A percentile compares a stretch with the other conserved stretches of the same genome.
Conservation (phyloP, 2,329 filamentous ascomycete genomes). For the Lachnellula occidentalis region DNA sequence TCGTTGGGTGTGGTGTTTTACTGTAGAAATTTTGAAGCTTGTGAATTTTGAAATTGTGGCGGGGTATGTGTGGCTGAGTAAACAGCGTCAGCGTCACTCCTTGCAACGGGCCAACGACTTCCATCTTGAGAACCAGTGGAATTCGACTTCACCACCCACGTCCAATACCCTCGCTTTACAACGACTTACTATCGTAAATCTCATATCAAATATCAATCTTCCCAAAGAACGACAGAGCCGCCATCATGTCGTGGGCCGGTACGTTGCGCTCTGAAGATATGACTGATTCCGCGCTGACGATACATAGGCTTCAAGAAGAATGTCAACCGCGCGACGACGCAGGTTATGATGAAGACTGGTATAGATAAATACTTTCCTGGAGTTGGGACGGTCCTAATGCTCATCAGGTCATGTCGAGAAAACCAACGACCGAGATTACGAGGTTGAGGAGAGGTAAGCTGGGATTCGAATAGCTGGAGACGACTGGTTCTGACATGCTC, state of each 20-base stretch:
- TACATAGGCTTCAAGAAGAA: constrained; percentile 79
- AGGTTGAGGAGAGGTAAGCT: constrained; percentile 80
- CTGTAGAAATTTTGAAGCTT: not conserved
- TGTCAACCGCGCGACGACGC: constrained; percentile 97
- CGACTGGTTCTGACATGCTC: not conserved
- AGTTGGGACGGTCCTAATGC: constrained; percentile 1
- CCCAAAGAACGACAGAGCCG: not conserved
- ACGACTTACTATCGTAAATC: not conserved
- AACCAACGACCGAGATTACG: constrained; percentile 97
- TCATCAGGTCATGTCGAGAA: constrained; percentile 83
- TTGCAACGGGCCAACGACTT: not conserved
- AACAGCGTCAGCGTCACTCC: not conserved
- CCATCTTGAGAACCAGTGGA: not conserved
- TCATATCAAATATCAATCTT: not conserved
- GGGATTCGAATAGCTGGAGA: not conserved
- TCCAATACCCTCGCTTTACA: not conserved
- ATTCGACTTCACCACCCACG: not conserved
- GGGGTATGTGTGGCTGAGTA: not conserved
- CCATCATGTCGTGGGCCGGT: constrained; percentile 46
- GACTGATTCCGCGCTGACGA: constrained; percentile 22
- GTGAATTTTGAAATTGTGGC: constrained; percentile 3
- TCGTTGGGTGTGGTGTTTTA: not conserved
- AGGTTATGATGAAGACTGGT: constrained; percentile 99
- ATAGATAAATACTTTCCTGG: constrained; percentile 25
- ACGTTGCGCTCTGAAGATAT: constrained; percentile 16